phyloP scores from a whole-genome alignment of 1,284 basidiomycete species.

The Sanghuangporus baumii region DNA sequence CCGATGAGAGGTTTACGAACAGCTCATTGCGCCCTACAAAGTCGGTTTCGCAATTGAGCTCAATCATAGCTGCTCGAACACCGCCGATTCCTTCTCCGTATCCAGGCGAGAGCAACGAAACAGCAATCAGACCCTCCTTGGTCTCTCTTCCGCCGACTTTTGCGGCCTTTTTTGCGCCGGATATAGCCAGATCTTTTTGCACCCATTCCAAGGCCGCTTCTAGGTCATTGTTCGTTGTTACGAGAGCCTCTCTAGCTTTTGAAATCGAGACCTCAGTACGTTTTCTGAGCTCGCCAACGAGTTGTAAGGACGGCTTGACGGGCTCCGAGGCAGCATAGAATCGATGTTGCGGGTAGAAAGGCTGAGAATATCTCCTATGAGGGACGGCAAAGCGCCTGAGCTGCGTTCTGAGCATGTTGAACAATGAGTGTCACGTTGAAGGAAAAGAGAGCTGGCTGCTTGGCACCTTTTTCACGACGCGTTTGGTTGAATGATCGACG shows the following conservation, averaged over 20 bases:
- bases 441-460: background rate
- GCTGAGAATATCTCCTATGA: background rate
- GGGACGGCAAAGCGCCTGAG: slow-evolving; percentile 8
- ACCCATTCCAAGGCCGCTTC: slow-evolving; percentile 78
- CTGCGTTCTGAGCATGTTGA: slow-evolving; percentile 7
- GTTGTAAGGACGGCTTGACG: slow-evolving; percentile 54
- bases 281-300: slow-evolving; percentile 85
- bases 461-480: slow-evolving; percentile 3
- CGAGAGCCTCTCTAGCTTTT: slow-evolving; percentile 86
- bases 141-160: slow-evolving; percentile 76
- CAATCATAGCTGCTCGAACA: slow-evolving; percentile 80
- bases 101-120: slow-evolving; percentile 66
- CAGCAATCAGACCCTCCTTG: slow-evolving; percentile 74
- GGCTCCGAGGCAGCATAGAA: slow-evolving; percentile 35
- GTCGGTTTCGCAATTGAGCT: slow-evolving; percentile 96
- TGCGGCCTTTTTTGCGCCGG: slow-evolving; percentile 76
- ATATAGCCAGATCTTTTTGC: slow-evolving; percentile 61
- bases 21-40: slow-evolving; percentile 89
- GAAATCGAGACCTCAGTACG: slow-evolving; percentile 75
- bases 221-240: slow-evolving; percentile 71
- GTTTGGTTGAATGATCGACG: background rate
- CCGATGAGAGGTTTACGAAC: slow-evolving; percentile 72
- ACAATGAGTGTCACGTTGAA: background rate
- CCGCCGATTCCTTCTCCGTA: slow-evolving; percentile 34
- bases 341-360: slow-evolving; percentile 18